Evolutionary conservation across 2,329 filamentous ascomycete species (phyloP), one percentile per base, ranked within the genome.

Genomic region (Hypomyces rosellus): DNA sequence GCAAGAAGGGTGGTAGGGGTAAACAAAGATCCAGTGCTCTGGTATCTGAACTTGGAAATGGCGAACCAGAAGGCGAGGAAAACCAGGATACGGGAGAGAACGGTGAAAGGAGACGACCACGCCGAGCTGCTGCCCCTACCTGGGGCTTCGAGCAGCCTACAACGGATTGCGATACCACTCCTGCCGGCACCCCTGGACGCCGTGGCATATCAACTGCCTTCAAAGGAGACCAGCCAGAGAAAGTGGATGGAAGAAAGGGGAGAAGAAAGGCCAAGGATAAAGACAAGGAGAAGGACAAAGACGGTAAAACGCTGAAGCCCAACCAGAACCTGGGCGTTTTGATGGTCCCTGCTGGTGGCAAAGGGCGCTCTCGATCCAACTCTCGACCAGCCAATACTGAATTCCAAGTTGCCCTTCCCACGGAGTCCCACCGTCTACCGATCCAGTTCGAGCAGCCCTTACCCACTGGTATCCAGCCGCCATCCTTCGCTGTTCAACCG

Each of bases 91-190:
- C 72, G 5, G 75, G 75, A 34, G 82, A 85, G 60, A 81, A 78
- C 52, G 78, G 78, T 33, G 80, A 84, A 59, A 70, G 80, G 44
- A 73, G 81, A 50, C 73, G 81, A 14, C 82, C 81, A n/a, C 74
- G 81, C 37, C 75, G 82, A 57, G 81, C 81, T 18, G 80, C 80
- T 15, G 87, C 88, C 11, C 87, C 88, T 3, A 88, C 83, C 0
- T 91, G 85, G 72, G 81, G 80, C 39, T 80, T 77, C 51, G 85
- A 88, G 59, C 84, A 66, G 60, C 73, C 62, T 49, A 68, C 71
- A 9, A 74, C 71, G 30, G 85, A 89, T 52, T 77, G 78, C 14
- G 86, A 89, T 58, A 74, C 71, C 40, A 80, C 81, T 2, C 75
- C 77, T 9, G 73, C 72, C 9, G 76, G 77, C n/a, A 85, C 82